These are phyloP conservation scores for Amanita muscaria DNA, from an alignment of 768 basidiomycete species.

Conservation along the genomic window DNA sequence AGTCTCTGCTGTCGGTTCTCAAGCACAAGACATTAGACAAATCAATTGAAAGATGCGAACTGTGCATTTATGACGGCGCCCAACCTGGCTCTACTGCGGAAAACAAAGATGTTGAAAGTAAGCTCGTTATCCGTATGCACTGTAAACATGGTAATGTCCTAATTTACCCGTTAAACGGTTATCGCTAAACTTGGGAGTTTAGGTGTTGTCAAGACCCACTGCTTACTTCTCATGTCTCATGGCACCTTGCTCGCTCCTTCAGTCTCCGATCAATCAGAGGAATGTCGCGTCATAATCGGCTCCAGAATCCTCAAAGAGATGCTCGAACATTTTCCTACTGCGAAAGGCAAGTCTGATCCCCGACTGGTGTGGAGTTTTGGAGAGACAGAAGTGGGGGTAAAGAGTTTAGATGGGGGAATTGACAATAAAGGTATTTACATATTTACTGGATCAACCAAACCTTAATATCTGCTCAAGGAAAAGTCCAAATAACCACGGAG, in stretches of 20 bases:
- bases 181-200: slow-evolving; percentile 4
- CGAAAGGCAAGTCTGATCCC: slow-evolving; percentile 64
- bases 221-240: slow-evolving; percentile 51
- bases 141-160: slow-evolving; percentile 68
- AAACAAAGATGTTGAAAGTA: slow-evolving; percentile 60
- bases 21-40: slow-evolving; percentile 71
- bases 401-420: slow-evolving; percentile 56
- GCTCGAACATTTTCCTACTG: slow-evolving; percentile 70
- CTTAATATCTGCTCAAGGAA: slow-evolving; percentile 29
- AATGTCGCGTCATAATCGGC: slow-evolving; percentile 64
- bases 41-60: slow-evolving; percentile 65
- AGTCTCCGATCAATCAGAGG: slow-evolving; percentile 45
- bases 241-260: slow-evolving; percentile 56
- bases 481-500: slow-evolving; percentile 63
- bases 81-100: slow-evolving; percentile 26
- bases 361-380: slow-evolving; percentile 78
- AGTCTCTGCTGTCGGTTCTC: slow-evolving; percentile 68
- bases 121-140: slow-evolving; percentile 60
- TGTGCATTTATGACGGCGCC: slow-evolving; percentile 53
- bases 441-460: too few species aligned
- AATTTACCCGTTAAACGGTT: background rate
- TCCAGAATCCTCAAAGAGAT: slow-evolving; percentile 68
- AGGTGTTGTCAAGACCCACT: slow-evolving; percentile 82
- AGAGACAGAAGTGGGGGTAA: slow-evolving; percentile 57
- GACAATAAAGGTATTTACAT: slow-evolving; percentile 41